These are phyloP conservation scores for Debaryomyces fabryi DNA, from an alignment of 1,139 yeast species.

Conservation along the genomic window DNA sequence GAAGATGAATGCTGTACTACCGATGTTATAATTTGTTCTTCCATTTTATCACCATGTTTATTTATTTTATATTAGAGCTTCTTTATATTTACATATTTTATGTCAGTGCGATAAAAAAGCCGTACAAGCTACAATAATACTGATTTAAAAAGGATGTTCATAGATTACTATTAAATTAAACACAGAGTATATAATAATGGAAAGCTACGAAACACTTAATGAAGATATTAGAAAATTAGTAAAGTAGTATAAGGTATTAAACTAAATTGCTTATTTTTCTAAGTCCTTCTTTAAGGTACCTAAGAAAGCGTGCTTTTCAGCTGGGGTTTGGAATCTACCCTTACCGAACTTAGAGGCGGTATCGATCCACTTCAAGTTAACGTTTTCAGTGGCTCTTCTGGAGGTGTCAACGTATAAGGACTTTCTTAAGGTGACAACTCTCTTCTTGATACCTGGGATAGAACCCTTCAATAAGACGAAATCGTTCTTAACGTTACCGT, in stretches of 20 bases:
- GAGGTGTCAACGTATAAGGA: conserved; percentile 97
- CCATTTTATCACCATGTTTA: background rate
- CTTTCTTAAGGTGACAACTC: conserved; percentile 98
- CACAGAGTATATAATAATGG: conserved; percentile 1
- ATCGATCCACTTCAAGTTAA: conserved; percentile 98
- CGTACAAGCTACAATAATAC: background rate
- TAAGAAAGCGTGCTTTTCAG: conserved; percentile 99
- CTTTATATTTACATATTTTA: background rate
- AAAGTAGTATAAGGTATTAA: background rate
- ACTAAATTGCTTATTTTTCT: conserved; percentile 25
- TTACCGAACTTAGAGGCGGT: conserved; percentile 99
- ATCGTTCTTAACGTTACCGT: conserved; percentile 98
- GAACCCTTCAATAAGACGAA: conserved; percentile 98
- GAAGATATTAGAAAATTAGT: background rate
- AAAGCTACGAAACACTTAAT: conserved; percentile 2
- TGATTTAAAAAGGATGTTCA: background rate
- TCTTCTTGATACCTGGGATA: conserved; percentile 99
- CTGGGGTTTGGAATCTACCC: conserved; percentile 99
- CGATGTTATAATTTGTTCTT: conserved; percentile 14
- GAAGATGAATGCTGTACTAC: conserved; percentile 29
- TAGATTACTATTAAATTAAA: conserved; percentile 4
- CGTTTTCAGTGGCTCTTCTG: conserved; percentile 96
- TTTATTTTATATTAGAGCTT: background rate
- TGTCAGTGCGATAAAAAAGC: no score
- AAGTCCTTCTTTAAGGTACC: conserved; percentile 99